Percentiles rank a stretch among this genome's conserved stretches.
Evolutionary conservation across 805 yeast species (phyloP).

Genomic region (Barnettozyma populi): DNA sequence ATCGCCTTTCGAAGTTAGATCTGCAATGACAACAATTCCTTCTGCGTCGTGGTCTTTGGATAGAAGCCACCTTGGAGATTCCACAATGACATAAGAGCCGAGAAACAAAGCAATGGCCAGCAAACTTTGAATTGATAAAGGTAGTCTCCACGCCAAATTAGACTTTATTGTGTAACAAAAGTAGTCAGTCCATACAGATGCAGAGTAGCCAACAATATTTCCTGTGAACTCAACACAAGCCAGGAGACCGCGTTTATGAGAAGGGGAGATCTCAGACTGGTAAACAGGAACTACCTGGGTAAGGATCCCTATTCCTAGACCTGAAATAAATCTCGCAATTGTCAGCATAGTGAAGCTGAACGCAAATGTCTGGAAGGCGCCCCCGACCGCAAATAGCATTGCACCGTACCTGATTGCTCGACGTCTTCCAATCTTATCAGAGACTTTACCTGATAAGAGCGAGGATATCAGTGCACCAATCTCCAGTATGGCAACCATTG

Average conservation of each 20-base stretch:
- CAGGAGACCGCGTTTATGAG: slow-evolving; percentile 76
- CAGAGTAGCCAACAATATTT: slow-evolving; percentile 72
- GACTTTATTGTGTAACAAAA: slow-evolving; percentile 59
- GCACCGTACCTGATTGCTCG: slow-evolving; percentile 79
- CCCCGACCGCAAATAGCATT: slow-evolving; percentile 71
- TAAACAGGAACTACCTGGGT: slow-evolving; percentile 84
- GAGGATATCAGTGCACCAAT: slow-evolving; percentile 83
- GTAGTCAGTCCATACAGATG: slow-evolving; percentile 87
- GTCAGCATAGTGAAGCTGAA: slow-evolving; percentile 49
- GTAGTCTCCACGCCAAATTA: slow-evolving; percentile 70
- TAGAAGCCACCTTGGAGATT: slow-evolving; percentile 86
- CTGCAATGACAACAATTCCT: slow-evolving; percentile 80
- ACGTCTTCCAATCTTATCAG: slow-evolving; percentile 76
- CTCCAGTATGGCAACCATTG: slow-evolving; percentile 84
- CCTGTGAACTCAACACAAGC: slow-evolving; percentile 90
- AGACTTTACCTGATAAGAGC: slow-evolving; percentile 67
- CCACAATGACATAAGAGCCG: slow-evolving; percentile 79
- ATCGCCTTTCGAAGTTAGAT: slow-evolving; percentile 74
- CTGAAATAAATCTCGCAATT: slow-evolving; percentile 72
- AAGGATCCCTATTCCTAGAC: slow-evolving; percentile 82
- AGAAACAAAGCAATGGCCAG: slow-evolving; percentile 62
- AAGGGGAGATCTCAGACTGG: slow-evolving; percentile 85
- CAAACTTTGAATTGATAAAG: slow-evolving; percentile 68
- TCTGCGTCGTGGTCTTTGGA: slow-evolving; percentile 77
- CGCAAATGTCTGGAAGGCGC: slow-evolving; percentile 63